These are phyloP conservation scores for Zanthoxylum bungeanum DNA, from an alignment of 345 rosid genomes.

Conservation along the genomic window DNA sequence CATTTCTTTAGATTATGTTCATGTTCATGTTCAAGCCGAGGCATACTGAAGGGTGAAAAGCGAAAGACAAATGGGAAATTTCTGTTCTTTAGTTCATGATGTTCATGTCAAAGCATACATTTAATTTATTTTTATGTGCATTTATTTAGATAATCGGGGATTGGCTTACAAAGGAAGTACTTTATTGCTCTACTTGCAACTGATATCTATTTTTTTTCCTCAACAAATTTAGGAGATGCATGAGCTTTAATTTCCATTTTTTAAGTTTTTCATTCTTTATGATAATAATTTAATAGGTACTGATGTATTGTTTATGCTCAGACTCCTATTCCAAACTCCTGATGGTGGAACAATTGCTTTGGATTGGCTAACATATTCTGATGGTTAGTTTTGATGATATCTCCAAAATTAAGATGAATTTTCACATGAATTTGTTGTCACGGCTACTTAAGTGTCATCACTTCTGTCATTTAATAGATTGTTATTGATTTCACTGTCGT, in stretches of 20 bases:
- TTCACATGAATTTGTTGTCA: background rate
- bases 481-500: too few relatives aligned
- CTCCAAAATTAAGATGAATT: background rate
- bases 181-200: background rate
- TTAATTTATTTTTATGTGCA: too few relatives aligned
- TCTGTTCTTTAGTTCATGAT: too few relatives aligned
- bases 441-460: background rate
- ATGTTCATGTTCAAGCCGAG: too few relatives aligned
- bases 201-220: background rate
- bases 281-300: background rate
- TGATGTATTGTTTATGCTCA: slow-evolving; percentile 4
- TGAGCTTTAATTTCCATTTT: background rate
- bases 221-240: background rate
- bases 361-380: slow-evolving; percentile 30
- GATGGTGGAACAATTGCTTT: slow-evolving; percentile 44
- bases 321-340: slow-evolving; percentile 20
- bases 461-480: background rate
- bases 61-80: background rate
- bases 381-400: slow-evolving; percentile 21
- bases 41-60: background rate
- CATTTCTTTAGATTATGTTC: too few relatives aligned
- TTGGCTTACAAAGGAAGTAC: background rate
- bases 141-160: background rate
- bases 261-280: background rate
- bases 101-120: too few relatives aligned